phyloP scores from a whole-genome alignment of 768 basidiomycete species.

The Lanmaoa pseudosensibilis region DNA sequence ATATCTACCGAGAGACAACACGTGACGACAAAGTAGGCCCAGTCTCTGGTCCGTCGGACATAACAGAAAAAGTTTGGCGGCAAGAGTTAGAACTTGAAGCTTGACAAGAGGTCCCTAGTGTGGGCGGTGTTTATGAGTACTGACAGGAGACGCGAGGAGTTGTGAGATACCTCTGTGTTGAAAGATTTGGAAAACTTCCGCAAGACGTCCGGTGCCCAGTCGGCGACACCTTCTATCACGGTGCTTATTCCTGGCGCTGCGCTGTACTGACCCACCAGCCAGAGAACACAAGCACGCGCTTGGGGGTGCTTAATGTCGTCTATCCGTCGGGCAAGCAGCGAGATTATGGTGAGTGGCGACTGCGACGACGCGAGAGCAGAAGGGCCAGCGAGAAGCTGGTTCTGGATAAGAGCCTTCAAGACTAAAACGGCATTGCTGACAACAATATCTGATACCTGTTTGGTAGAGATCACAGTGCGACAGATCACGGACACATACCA shows the following conservation, averaged over 20 bases:
- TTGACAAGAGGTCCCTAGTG: constrained; percentile 65
- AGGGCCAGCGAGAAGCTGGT: constrained; percentile 46
- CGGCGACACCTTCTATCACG: constrained; percentile 56
- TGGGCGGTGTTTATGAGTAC: background rate
- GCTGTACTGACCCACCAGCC: constrained; percentile 92
- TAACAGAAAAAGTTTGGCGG: constrained; percentile 78
- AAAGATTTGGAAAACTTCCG: constrained; percentile 79
- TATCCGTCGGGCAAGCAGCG: constrained; percentile 71
- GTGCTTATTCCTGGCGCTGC: constrained; percentile 36
- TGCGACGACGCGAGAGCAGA: constrained; percentile 29
- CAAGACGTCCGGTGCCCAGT: constrained; percentile 89
- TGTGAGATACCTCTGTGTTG: constrained; percentile 56
- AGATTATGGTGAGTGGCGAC: constrained; percentile 66
- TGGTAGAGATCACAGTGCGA: background rate
- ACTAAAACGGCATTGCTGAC: constrained; percentile 83
- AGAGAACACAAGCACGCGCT: constrained; percentile 85
- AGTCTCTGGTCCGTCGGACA: constrained; percentile 54
- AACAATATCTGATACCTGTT: constrained; percentile 56
- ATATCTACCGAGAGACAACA: constrained; percentile 83
- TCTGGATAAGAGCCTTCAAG: constrained; percentile 80
- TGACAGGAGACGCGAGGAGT: background rate
- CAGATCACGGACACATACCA: constrained; percentile 45
- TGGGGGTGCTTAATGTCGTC: constrained; percentile 78
- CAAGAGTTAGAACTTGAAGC: constrained; percentile 81
- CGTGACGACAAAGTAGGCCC: constrained; percentile 61